Base-by-base conservation (phyloP, 352 stramenopile genomes). In the Phytophthora sansomeana region DNA sequence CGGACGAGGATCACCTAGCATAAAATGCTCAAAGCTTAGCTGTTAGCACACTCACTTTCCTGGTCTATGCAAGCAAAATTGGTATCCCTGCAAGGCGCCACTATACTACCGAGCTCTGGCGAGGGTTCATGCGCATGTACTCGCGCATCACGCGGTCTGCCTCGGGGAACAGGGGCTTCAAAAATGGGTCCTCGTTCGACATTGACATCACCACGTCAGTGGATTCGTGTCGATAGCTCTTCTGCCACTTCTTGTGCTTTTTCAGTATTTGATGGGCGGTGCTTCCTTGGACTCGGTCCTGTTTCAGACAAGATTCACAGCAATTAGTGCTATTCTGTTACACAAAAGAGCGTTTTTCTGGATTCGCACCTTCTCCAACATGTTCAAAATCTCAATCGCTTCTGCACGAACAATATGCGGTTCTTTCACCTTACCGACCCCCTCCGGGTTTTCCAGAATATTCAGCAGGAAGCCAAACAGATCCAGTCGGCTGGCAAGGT, bases 241-340 rank as follows among this genome's bases (percentile, higher is more conserved):
- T 96, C 53, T 92, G 81, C 88, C 88, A 96, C 49, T 93, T 93
- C 53, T 94, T 96, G 74, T 95, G 76, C 58, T 93, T 96, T 56
- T 94, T 96, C 16, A 96, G 48, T 35, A 95, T 85, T 50, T 94
- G 79, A 38, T 93, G 87, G 0, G 88, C 88, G 0, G 81, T 81
- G 33, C 47, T 78, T n/a, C 77, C 75, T 69, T 96, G 88, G 14
- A 90, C 65, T 13, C 77, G 80, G 60, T 96, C 83, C 78, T 85
- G 39, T 6, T 35, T 9, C 50, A 21, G 26, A 29, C 30, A 38
- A 60, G 11, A 17, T 58, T 19, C 5, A 42, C 2, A 33, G 46
- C 9, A 2, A 3, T 73, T 50, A 70, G 35, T 48, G 46, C 42
- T 19, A 51, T 28, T 7, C 11, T 17, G 35, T 19, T 36, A 10